Evolutionary conservation across 1,284 basidiomycete species (phyloP), one percentile per base, ranked within the genome.

Genomic region (Ganoderma sp.): DNA sequence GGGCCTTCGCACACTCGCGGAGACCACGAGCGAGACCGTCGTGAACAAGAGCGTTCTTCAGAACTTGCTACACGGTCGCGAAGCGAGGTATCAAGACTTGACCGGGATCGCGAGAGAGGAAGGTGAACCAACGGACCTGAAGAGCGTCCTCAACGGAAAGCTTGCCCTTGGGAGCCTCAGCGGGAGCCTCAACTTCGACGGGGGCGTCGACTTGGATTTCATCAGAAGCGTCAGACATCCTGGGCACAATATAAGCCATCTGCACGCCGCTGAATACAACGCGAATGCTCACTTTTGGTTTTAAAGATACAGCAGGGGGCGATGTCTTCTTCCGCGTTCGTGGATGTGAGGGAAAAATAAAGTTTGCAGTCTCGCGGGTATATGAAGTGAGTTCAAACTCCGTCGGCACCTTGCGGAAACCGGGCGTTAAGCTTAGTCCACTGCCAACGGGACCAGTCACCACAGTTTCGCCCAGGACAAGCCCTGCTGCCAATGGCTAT

Each of bases 171-270:
- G 96, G 93, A 54, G 92, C 93, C 78, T 94, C 93, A 63, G 88
- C 81, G 75, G 92, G 82, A 75, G 91, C 92, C 83, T 97, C 94
- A 80, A 93, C 93, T 85, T 96, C 94, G 75, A 87, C 87, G 76
- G 82, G 84, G 77, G 87, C 81, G 73, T 94, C 93, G 81, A 94
- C 90, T 83, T 88, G 84, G 82, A 91, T 89, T 84, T 95, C 93
- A 92, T 96, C 95, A 94, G 93, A 95, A 95, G 95, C 95, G 93
- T 97, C 94, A 95, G 95, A 96, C 95, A 96, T 96, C 88, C 88
- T 93, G 61, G 22, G 39, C 34, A 9, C n/a, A 25, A 32, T 60
- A 14, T 58, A 42, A 60, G 58, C 42, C 58, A 7, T 60, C 1
- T 43, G 14, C n/a, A 17, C 15, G 3, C 37, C 5, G 19, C 4